These are phyloP conservation scores for Alternaria triticina DNA, from an alignment of 2,329 filamentous ascomycete species.

Conservation along the genomic window DNA sequence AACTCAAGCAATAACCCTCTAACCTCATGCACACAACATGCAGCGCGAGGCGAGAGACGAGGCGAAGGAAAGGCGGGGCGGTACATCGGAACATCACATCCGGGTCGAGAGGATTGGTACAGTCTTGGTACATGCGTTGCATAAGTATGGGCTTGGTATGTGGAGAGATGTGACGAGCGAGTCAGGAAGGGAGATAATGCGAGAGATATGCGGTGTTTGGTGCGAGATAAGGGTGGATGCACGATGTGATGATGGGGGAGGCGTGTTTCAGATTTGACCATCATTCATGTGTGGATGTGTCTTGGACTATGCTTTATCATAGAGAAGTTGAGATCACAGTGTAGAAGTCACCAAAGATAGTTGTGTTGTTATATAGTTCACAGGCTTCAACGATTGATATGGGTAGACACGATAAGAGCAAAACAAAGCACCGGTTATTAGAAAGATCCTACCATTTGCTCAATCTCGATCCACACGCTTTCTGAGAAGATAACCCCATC, in stretches of 20 bases:
- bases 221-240: background rate
- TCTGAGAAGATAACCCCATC: conserved; percentile 42
- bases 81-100: background rate
- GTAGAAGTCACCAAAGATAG: background rate
- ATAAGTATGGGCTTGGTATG: background rate
- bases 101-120: background rate
- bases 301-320: too few relatives aligned
- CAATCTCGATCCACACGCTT: conserved; percentile 37
- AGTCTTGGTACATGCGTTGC: background rate
- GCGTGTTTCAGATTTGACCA: background rate
- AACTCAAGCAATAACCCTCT: background rate
- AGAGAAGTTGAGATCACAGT: background rate
- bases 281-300: background rate
- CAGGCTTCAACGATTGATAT: conserved; percentile 18
- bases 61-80: background rate
- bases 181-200: background rate
- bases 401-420: conserved; percentile 18
- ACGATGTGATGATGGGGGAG: background rate
- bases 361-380: background rate
- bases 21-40: background rate
- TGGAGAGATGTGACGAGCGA: background rate
- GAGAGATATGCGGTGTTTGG: background rate
- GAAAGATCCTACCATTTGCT: conserved; percentile 45
- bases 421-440: conserved; percentile 38
- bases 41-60: background rate